A percentile compares a stretch with the other conserved stretches of the same genome.
These are phyloP conservation scores for Neospora caninum DNA, from an alignment of 169 alveolate genomes.

Conservation along the genomic window DNA sequence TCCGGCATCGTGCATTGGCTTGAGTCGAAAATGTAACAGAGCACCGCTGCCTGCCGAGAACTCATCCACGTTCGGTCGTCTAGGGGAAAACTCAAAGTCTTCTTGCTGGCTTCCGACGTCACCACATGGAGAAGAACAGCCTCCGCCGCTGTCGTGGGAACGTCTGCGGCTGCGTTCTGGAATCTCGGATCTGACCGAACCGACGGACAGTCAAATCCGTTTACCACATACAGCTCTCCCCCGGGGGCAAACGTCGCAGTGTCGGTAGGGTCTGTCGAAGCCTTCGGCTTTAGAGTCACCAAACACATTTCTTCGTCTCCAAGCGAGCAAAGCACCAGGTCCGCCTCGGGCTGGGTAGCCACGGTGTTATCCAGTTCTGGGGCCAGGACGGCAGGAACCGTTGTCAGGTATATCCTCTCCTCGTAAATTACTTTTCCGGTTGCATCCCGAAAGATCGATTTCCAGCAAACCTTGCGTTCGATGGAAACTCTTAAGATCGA, in stretches of 20 bases:
- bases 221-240: not conserved
- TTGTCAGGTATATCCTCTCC: not conserved
- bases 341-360: not conserved
- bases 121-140: not conserved
- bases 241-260: not conserved
- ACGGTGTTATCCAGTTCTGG: not conserved
- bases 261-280: not conserved
- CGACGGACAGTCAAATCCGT: not conserved
- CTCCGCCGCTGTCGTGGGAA: not conserved
- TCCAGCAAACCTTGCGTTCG: not conserved
- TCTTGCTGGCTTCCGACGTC: not conserved
- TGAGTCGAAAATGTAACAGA: slow-evolving; percentile 47
- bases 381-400: not conserved
- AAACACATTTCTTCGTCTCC: not conserved
- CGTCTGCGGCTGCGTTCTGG: not conserved
- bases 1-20: not conserved
- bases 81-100: not conserved
- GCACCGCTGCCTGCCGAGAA: slow-evolving; percentile 25
- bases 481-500: not conserved
- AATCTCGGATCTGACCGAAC: not conserved
- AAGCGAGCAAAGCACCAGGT: not conserved
- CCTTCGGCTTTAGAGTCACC: slow-evolving; percentile 12
- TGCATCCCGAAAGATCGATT: not conserved
- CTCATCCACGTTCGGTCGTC: slow-evolving; percentile 47
- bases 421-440: not conserved